Conservation (phyloP, 2,329 filamentous ascomycete genomes). For the Curvularia lunata region DNA sequence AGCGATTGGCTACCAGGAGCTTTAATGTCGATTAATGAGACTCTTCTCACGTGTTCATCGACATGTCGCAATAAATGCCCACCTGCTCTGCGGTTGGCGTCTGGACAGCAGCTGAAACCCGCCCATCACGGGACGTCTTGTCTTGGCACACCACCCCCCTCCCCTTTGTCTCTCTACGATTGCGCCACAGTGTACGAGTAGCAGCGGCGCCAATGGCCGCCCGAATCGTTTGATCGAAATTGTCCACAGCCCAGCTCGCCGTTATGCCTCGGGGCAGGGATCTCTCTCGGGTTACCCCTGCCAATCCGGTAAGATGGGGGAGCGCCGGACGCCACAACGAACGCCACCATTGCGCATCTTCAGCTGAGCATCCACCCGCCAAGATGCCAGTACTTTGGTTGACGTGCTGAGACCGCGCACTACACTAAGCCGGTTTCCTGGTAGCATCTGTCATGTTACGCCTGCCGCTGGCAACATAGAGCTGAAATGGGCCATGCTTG, state of each 20-base stretch:
- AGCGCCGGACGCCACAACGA: conserved; percentile 34
- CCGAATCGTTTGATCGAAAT: conserved; percentile 20
- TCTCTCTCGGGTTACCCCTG: conserved; percentile 31
- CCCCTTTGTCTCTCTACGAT: conserved; percentile 8
- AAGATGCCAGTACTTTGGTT: conserved; percentile 31
- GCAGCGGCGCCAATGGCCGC: conserved; percentile 2
- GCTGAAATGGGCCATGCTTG: conserved; percentile 42
- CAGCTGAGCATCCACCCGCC: conserved; percentile 41
- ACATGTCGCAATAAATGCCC: conserved; percentile 9
- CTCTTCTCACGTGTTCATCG: conserved; percentile 12
- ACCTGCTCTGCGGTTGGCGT: conserved; percentile 29
- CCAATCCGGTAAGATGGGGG: conserved; percentile 10
- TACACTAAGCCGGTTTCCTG: conserved; percentile 35
- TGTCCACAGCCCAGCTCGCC: conserved; percentile 24
- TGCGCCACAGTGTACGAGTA: conserved; percentile 13
- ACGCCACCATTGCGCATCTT: conserved; percentile 39
- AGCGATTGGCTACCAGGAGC: background rate
- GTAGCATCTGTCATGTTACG: conserved; percentile 42
- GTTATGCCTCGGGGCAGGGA: conserved; percentile 23
- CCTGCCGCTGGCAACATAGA: conserved; percentile 41
- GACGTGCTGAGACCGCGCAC: conserved; percentile 32
- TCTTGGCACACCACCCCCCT: conserved; percentile 7
- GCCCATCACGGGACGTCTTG: conserved; percentile 11
- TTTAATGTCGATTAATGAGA: conserved; percentile 1
- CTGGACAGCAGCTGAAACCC: conserved; percentile 22